phyloP scores from a whole-genome alignment of 2,329 filamentous ascomycete genomes.

The Aspergillus sp. region DNA sequence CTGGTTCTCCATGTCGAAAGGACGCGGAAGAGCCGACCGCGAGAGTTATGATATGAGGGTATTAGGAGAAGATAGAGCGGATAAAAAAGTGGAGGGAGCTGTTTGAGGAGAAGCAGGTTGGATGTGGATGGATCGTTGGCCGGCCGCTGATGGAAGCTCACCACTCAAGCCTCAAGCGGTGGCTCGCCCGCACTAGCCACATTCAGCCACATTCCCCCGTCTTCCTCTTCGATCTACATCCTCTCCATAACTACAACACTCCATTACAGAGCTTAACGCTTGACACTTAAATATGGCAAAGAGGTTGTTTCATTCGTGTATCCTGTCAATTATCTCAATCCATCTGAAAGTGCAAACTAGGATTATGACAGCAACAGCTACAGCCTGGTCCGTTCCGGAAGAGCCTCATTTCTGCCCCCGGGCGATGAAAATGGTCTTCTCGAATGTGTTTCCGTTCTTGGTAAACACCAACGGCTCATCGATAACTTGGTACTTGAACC shows the following conservation, averaged over 20 bases:
- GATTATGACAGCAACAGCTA: neutral
- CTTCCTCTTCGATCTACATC: neutral
- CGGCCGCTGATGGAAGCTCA: constrained; percentile 20
- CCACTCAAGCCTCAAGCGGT: constrained; percentile 20
- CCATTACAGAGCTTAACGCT: too few relatives aligned
- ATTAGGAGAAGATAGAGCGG: constrained; percentile 9
- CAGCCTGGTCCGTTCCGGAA: neutral
- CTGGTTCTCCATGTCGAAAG: constrained; percentile 72
- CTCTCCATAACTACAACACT: neutral
- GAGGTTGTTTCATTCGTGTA: neutral
- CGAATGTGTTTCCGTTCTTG: constrained; percentile 22
- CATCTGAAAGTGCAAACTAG: neutral
- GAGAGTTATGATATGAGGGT: neutral
- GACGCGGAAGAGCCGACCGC: neutral
- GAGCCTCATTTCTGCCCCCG: constrained; percentile 24
- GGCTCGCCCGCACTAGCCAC: constrained; percentile 25
- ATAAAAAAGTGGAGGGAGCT: constrained; percentile 14
- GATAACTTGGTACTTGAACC: constrained; percentile 60
- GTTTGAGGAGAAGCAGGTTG: constrained; percentile 1
- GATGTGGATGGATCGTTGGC: constrained; percentile 2
- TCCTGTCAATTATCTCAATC: neutral
- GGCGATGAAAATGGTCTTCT: constrained; percentile 34
- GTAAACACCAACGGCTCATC: constrained; percentile 51
- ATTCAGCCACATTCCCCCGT: constrained; percentile 12
- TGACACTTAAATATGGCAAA: too few relatives aligned